Evolutionary conservation across 495 filamentous ascomycete genomes (phyloP).

Genomic region (Margaritispora aquatica): DNA sequence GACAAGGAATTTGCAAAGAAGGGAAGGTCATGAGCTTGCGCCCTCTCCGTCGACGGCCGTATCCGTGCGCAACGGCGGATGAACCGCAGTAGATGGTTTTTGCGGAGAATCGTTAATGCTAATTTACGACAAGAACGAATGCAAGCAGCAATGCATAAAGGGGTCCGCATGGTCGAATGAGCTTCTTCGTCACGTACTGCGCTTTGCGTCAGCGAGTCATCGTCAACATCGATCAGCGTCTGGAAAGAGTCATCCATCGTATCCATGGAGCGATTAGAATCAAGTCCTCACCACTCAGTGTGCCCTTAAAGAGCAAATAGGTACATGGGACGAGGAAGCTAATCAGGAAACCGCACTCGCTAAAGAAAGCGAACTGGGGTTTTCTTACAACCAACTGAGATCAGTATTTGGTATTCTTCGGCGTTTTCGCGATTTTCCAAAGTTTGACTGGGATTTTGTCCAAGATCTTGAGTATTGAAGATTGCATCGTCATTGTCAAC

Average conservation of each 20-base stretch:
- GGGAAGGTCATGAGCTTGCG: background rate
- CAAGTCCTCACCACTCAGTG: too few species aligned
- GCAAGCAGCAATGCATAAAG: too few species aligned
- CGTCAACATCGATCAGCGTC: background rate
- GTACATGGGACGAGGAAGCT: background rate
- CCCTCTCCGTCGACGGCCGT: background rate
- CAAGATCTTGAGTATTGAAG: too few species aligned
- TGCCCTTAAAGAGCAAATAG: too few species aligned
- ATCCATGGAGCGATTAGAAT: background rate
- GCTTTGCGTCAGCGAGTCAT: background rate
- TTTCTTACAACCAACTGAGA: too few species aligned
- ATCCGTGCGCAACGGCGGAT: background rate
- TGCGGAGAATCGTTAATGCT: background rate
- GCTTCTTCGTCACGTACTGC: background rate
- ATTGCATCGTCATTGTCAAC: too few species aligned
- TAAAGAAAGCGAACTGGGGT: too few species aligned
- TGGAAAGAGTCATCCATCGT: background rate
- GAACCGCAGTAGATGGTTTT: background rate
- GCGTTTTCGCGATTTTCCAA: too few species aligned
- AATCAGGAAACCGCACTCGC: too few species aligned
- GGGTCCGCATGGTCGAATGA: background rate
- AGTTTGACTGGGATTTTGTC: too few species aligned
- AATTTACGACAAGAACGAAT: too few species aligned
- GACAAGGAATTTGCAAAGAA: background rate
- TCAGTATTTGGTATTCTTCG: too few species aligned